Base-by-base conservation (phyloP, 345 rosid genomes). In the Brassica juncea region DNA sequence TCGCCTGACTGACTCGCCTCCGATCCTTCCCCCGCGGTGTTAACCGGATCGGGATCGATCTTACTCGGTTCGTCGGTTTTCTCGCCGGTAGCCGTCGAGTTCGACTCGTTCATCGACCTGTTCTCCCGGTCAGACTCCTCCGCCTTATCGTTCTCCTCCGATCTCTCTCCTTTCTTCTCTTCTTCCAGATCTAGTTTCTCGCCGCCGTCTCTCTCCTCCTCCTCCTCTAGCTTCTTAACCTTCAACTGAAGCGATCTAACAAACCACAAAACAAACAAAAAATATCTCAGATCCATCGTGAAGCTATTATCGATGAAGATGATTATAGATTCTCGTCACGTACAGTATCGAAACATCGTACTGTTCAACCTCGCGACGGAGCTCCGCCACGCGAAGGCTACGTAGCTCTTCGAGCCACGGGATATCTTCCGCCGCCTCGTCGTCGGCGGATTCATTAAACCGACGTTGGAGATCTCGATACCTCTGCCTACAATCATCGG, bases 381-480 rank as follows among this genome's bases (percentile, higher is more conserved):
- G 89, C 86, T 92, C 93, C 23, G 88, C 91, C n/a, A 92, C 86
- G 7, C 97, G 91, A 57, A 86, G 85, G 70, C 84, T 82, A 32
- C 94, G 86, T 34, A 93, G 85, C 55, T 89, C 86, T 44, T 92
- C 91, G 2, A 92, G 86, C 92, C 90, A 89, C 19, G 92, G 92
- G 35, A 87, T 80, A 25, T 61, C 80, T 71, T 3, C 66, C 39
- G 58, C 11, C 66, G 39, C 12, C 32, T 47, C 63, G 37, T 12
- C 47, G 35, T 0, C 60, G 59, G 12, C 7, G 37, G 31, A 16
- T 16, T 44, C 66, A 2, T 64, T 80, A 76, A 94, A 94, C 14
- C 97, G 85, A 47, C 84, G 90, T 12, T 84, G 79, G 71, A 93
- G 95, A 86, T 89, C 92, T 6, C 60, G 82, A 66, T 85, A 94